Evolutionary conservation across 1,139 yeast species (phyloP).

Genomic region (Debaryomyces psychrophilus): DNA sequence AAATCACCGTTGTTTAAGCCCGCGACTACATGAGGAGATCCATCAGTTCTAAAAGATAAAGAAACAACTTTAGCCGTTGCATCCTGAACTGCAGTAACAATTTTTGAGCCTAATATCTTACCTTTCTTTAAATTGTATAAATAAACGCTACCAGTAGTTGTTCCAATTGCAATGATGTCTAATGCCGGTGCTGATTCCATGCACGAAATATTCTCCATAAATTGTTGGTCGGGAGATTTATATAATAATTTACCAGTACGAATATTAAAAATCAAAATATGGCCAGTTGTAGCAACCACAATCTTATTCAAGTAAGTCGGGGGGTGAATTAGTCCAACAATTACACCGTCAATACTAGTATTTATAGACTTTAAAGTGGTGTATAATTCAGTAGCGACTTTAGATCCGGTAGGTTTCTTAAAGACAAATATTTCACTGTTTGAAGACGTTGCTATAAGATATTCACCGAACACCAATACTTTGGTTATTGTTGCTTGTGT

Average conservation of each 20-base stretch:
- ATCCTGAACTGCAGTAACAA: conserved; percentile 59
- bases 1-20: conserved; percentile 83
- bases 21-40: conserved; percentile 79
- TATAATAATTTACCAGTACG: conserved; percentile 75
- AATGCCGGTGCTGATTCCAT: conserved; percentile 85
- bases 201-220: conserved; percentile 56
- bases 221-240: conserved; percentile 54
- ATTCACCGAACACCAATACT: conserved; percentile 76
- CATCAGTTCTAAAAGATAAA: conserved; percentile 90
- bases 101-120: conserved; percentile 52
- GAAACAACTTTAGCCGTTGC: conserved; percentile 58
- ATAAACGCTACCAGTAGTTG: conserved; percentile 65
- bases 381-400: conserved; percentile 65
- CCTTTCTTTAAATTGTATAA: conserved; percentile 75
- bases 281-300: conserved; percentile 71
- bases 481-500: conserved; percentile 44
- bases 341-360: conserved; percentile 63
- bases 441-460: conserved; percentile 60
- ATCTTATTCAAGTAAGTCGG: conserved; percentile 93
- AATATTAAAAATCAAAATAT: conserved; percentile 67
- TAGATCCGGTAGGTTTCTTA: conserved; percentile 54
- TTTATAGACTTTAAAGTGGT: conserved; percentile 59
- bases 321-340: conserved; percentile 76
- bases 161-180: conserved; percentile 81
- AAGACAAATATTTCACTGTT: conserved; percentile 62